Percentiles rank a stretch among this genome's conserved stretches.
Conservation (phyloP, 2,329 filamentous ascomycete genomes). For the Tolypocladium tundrense region DNA sequence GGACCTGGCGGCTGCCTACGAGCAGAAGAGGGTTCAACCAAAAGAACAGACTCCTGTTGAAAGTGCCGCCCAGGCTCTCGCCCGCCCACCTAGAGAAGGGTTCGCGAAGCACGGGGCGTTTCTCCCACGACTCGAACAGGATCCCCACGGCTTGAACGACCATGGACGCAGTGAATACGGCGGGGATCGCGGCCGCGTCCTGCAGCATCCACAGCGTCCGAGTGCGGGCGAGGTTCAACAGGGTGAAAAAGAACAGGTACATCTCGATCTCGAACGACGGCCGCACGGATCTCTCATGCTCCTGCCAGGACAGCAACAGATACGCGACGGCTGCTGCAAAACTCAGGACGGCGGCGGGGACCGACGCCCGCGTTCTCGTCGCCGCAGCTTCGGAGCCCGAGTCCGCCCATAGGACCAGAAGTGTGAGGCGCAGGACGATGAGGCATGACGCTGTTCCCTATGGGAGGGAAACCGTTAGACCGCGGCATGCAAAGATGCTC, state of each 20-base stretch:
- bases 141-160: conserved; percentile 1
- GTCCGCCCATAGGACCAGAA: conserved; percentile 3
- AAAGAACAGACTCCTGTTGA: background rate
- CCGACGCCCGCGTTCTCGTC: conserved; percentile 1
- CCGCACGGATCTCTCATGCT: background rate
- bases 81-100: background rate
- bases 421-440: background rate
- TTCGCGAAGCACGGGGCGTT: background rate
- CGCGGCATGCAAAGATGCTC: too few species aligned
- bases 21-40: background rate
- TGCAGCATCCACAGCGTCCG: conserved; percentile 3
- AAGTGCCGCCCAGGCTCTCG: background rate
- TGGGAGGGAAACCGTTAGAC: too few species aligned
- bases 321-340: background rate
- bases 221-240: conserved; percentile 2
- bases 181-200: background rate
- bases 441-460: background rate
- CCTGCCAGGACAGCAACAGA: too few species aligned
- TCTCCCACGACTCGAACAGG: conserved; percentile 2
- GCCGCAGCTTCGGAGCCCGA: background rate
- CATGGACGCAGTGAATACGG: background rate
- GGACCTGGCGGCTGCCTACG: too few species aligned
- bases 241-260: conserved; percentile 1
- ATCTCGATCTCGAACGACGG: conserved; percentile 4
- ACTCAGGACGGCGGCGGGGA: conserved; percentile 1